phyloP scores from a whole-genome alignment of 2,329 filamentous ascomycete species.

The Sarocladiaceae sp. region DNA sequence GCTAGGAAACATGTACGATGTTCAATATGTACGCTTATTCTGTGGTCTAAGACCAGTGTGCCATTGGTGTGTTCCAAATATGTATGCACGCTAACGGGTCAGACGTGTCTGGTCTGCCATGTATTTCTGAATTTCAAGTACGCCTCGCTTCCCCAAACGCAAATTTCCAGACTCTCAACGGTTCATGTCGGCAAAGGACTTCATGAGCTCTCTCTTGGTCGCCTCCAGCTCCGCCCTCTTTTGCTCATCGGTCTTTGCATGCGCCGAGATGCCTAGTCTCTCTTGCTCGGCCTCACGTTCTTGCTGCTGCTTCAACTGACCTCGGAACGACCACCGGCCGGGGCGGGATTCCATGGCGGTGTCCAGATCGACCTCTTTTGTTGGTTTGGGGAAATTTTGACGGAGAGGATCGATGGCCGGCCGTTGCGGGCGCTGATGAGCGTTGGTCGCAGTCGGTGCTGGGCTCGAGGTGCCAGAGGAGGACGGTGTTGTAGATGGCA shows the following conservation, averaged over 20 bases:
- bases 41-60: no score
- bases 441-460: no score
- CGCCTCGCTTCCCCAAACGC: not conserved
- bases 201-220: slow-evolving; percentile 40
- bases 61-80: no score
- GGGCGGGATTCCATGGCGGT: slow-evolving; percentile 38
- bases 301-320: slow-evolving; percentile 22
- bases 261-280: slow-evolving; percentile 11
- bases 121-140: no score
- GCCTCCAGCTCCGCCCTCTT: slow-evolving; percentile 36
- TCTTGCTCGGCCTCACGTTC: not conserved
- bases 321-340: slow-evolving; percentile 33
- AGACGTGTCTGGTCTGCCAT: no score
- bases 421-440: not conserved
- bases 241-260: slow-evolving; percentile 25
- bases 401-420: slow-evolving; percentile 16
- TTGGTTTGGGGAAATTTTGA: slow-evolving; percentile 35
- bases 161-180: not conserved
- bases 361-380: slow-evolving; percentile 31
- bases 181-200: not conserved
- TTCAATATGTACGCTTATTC: not conserved
- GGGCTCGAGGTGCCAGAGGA: not conserved
- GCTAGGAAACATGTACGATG: not conserved
- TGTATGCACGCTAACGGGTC: no score
- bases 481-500: not conserved